These are phyloP conservation scores for Boletus hoseneyae DNA, from an alignment of 1,284 basidiomycete species.

Conservation along the genomic window DNA sequence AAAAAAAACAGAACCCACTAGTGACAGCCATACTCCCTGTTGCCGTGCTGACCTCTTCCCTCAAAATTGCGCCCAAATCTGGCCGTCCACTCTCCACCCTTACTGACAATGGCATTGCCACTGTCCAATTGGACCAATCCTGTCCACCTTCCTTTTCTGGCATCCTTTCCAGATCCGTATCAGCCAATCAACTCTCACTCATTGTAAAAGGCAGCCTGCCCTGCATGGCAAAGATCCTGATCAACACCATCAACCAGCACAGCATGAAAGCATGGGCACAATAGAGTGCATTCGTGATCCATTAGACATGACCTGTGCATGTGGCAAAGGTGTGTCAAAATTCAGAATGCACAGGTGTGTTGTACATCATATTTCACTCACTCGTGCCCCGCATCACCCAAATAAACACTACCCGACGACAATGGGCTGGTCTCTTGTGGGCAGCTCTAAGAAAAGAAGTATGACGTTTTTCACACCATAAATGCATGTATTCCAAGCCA, in stretches of 20 bases:
- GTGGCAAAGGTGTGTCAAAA: not conserved
- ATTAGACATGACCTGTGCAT: slow-evolving; percentile 27
- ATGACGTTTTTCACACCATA: not conserved
- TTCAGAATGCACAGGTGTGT: not conserved
- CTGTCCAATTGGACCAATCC: slow-evolving; percentile 4
- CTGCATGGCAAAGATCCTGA: slow-evolving; percentile 35
- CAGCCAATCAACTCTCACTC: slow-evolving; percentile 1
- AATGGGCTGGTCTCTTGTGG: slow-evolving; percentile 18
- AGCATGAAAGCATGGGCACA: slow-evolving; percentile 23
- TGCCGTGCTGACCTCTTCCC: slow-evolving; percentile 22
- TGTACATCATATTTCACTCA: slow-evolving; percentile 14
- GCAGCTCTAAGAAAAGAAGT: slow-evolving; percentile 24
- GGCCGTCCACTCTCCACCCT: slow-evolving; percentile 24
- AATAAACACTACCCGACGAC: slow-evolving; percentile 35
- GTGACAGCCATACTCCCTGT: slow-evolving; percentile 27
- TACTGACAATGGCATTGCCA: not conserved
- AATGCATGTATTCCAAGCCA: not conserved
- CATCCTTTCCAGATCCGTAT: slow-evolving; percentile 10
- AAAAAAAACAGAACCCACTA: slow-evolving; percentile 17
- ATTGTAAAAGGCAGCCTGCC: slow-evolving; percentile 5
- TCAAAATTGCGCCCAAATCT: slow-evolving; percentile 20
- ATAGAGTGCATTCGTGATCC: slow-evolving; percentile 34
- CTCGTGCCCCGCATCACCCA: slow-evolving; percentile 39
- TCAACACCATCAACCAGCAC: slow-evolving; percentile 28
- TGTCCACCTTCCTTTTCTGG: slow-evolving; percentile 11